Percentiles rank a stretch among this genome's conserved stretches.
These are phyloP conservation scores for Eucalyptus lansdowneana DNA, from an alignment of 345 rosid species.

Conservation along the genomic window DNA sequence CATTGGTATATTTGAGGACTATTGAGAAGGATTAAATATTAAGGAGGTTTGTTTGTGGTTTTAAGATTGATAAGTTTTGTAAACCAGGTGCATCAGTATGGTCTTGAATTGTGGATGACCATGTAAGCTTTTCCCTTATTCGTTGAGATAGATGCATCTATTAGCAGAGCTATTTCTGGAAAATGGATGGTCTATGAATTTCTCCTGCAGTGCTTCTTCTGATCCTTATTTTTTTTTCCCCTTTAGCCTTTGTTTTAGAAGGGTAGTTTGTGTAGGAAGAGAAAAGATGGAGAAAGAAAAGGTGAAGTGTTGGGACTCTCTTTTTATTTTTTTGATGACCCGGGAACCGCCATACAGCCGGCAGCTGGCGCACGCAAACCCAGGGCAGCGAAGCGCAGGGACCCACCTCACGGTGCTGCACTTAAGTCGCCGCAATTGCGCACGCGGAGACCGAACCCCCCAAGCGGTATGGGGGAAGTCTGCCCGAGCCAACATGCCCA, in stretches of 20 bases:
- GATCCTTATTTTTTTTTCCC: background rate
- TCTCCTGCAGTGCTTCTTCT: background rate
- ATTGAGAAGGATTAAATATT: background rate
- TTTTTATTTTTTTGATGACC: no score
- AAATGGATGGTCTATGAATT: background rate
- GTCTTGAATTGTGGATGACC: background rate
- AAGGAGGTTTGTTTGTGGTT: background rate
- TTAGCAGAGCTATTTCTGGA: background rate
- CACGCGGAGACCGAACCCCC: no score
- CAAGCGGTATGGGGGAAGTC: no score
- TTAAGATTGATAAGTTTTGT: background rate
- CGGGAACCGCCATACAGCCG: no score
- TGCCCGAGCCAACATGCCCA: fast-evolving
- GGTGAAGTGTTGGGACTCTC: background rate
- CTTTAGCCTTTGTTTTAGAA: background rate
- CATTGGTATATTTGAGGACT: background rate
- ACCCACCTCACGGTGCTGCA: no score
- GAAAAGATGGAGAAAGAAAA: background rate
- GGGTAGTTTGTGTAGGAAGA: background rate
- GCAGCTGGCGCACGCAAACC: no score
- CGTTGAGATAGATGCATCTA: background rate
- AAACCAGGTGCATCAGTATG: background rate
- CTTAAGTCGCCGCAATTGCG: no score
- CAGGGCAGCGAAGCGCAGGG: fast-evolving
- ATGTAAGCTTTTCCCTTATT: background rate